Conservation (phyloP, 805 yeast genomes). For the Spathaspora arborariae region DNA sequence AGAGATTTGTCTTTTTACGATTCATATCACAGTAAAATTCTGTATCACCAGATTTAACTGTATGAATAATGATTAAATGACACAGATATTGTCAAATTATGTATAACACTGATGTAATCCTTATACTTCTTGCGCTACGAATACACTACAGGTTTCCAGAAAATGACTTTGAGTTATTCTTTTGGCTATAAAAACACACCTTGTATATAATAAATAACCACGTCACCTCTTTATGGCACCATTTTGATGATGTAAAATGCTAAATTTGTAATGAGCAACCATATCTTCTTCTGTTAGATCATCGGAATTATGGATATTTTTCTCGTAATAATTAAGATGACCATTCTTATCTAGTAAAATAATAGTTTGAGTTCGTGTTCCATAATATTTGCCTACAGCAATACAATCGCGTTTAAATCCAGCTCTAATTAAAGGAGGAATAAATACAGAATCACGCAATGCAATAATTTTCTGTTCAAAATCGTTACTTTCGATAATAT, state of each 20-base stretch:
- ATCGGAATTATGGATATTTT: conserved; percentile 52
- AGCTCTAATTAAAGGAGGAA: conserved; percentile 54
- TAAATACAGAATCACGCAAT: conserved; percentile 58
- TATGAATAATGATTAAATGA: too few species aligned
- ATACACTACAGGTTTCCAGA: not conserved
- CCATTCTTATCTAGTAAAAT: conserved; percentile 54
- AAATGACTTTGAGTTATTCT: not conserved
- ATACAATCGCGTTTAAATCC: conserved; percentile 5
- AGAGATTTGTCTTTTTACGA: too few species aligned
- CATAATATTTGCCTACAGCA: conserved; percentile 58
- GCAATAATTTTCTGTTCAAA: conserved; percentile 28
- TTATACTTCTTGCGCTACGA: too few species aligned
- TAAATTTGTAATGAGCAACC: conserved; percentile 8
- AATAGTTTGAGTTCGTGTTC: conserved; percentile 85
- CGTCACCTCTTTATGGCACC: not conserved
- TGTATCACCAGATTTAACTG: too few species aligned
- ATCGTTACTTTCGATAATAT: conserved; percentile 8
- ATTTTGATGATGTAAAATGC: not conserved
- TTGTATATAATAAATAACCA: not conserved
- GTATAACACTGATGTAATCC: too few species aligned
- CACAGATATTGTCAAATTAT: too few species aligned
- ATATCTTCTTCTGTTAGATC: conserved; percentile 7
- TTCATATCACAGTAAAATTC: too few species aligned
- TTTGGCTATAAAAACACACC: not conserved
- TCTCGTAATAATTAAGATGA: conserved; percentile 57